Conservation (phyloP, 2,329 filamentous ascomycete species). For the Scedosporium apiospermum region DNA sequence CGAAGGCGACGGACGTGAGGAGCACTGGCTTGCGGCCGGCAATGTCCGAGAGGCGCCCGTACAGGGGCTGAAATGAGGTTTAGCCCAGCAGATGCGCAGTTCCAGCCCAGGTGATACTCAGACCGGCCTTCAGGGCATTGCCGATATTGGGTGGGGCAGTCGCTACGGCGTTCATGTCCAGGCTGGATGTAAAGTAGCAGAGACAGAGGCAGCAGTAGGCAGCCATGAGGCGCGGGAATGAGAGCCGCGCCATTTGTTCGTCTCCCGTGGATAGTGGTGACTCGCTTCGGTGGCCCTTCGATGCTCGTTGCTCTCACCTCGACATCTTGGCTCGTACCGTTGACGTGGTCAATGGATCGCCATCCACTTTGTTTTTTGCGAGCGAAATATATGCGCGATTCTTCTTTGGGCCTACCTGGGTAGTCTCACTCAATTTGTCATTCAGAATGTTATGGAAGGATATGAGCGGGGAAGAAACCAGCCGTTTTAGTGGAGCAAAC, state of each 20-base stretch:
- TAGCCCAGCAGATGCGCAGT: neutral
- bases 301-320: neutral
- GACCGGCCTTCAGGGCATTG: neutral
- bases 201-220: conserved; percentile 3
- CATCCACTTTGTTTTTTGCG: too few relatives aligned
- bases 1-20: conserved; percentile 27
- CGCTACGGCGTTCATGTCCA: neutral
- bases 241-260: neutral
- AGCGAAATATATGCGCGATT: too few relatives aligned
- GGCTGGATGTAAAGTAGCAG: neutral
- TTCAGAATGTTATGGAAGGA: too few relatives aligned
- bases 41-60: conserved; percentile 35
- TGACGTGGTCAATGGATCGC: too few relatives aligned
- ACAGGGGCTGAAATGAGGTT: conserved; percentile 25
- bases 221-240: neutral
- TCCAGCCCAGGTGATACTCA: conserved; percentile 1
- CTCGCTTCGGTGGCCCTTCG: neutral
- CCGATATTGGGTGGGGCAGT: neutral
- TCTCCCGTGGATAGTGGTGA: neutral
- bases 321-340: neutral
- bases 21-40: conserved; percentile 34
- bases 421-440: too few relatives aligned
- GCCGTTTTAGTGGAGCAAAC: too few relatives aligned
- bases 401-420: too few relatives aligned
- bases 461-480: too few relatives aligned